A percentile compares a stretch with the other conserved stretches of the same genome.
These are phyloP conservation scores for Mycosphaerella sp. DNA, from an alignment of 2,329 filamentous ascomycete species.

Conservation along the genomic window DNA sequence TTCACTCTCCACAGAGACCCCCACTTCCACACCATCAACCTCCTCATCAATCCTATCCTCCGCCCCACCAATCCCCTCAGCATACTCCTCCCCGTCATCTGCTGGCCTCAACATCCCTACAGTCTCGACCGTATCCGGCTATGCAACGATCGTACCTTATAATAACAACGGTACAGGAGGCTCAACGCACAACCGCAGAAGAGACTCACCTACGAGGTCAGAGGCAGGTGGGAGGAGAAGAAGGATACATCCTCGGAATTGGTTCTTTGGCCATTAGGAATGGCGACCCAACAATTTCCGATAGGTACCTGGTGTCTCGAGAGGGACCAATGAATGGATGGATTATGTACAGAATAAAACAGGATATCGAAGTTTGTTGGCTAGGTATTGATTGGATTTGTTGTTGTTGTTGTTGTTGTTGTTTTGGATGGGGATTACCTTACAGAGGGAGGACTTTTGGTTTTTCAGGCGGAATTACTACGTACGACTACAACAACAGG, in stretches of 20 bases:
- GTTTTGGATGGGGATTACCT: too few species aligned
- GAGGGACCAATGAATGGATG: background rate
- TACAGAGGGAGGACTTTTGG: too few species aligned
- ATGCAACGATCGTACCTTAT: background rate
- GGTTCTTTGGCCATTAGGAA: constrained; percentile 2
- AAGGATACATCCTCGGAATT: constrained; percentile 3
- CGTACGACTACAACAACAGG: too few species aligned
- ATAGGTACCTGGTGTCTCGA: too few species aligned
- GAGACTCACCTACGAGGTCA: too few species aligned
- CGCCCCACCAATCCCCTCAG: constrained; percentile 1
- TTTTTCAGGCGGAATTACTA: too few species aligned
- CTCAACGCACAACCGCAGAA: background rate
- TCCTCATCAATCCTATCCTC: constrained; percentile 1
- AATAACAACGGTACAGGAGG: background rate
- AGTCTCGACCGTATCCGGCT: background rate
- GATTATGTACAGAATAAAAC: too few species aligned
- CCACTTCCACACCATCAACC: constrained; percentile 2
- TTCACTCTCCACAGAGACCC: background rate
- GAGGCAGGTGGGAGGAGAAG: background rate
- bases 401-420: too few species aligned
- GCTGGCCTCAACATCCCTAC: constrained; percentile 1
- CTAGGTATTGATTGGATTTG: too few species aligned
- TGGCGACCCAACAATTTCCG: too few species aligned
- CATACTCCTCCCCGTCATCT: constrained; percentile 6
- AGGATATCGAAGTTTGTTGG: too few species aligned